Base-by-base conservation (phyloP, 768 basidiomycete genomes). In the Sarcomyxa edulis region DNA sequence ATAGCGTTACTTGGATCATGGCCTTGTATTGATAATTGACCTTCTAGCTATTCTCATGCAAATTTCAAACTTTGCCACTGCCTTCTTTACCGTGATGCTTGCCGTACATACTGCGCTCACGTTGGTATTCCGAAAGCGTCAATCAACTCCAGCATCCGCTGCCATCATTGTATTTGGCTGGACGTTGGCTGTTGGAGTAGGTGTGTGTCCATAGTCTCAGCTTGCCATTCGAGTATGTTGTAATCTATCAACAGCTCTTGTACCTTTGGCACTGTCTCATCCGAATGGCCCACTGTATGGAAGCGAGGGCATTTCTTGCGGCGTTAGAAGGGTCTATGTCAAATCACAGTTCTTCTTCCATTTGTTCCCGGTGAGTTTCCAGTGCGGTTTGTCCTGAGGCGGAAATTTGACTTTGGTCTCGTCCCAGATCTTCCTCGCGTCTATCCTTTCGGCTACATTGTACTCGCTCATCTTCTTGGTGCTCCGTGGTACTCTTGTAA, bases 31-130 rank as follows among this genome's bases (percentile, higher is more conserved):
- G 21, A 30, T 21, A 26, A 38, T 34, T 21, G 37, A 26, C 43
- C 24, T 19, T 34, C 15, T 31, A 85, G 83, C 69, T 26, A 52
- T 66, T 34, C 47, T 85, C 24, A 74, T 71, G 66, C 76, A 84
- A 49, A 62, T 81, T 16, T 82, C 78, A 16, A 72, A 77, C 46
- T 73, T 76, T 55, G 63, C 74, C 2, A 69, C 67, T 11, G 76
- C 75, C 12, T 84, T 73, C 59, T 89, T 86, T 55, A 81, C 74
- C 2, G 65, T 71, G 7, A 65, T 69, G 5, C 79, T 84, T 47
- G 78, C 78, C 1, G 48, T 84, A 7, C 84, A 88, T 54, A 76
- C 78, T 0, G 82, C 85, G 64, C 72, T 66, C 46, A 76, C 82
- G 11, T 64, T 87, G 26, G 76, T 81, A 10, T 60, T 87, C 38